Conservation (phyloP, 371 early-diverging fungal genomes). For the Encephalitozoon romaleae region DNA sequence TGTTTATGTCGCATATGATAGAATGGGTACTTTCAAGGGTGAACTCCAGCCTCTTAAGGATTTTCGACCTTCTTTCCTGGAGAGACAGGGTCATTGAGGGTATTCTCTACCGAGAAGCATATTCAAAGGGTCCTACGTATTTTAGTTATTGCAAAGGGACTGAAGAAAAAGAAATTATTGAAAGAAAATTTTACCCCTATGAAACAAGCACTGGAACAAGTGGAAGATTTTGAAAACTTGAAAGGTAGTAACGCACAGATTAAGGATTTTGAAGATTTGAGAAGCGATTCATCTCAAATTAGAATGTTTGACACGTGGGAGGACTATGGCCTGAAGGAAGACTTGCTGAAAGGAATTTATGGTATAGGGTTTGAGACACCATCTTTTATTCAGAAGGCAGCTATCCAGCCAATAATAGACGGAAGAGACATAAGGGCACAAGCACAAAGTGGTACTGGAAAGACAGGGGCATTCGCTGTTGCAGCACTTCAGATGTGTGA, state of each 20-base stretch:
- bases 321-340: slow-evolving; percentile 83
- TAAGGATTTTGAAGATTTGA: slow-evolving; percentile 41
- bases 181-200: slow-evolving; percentile 7
- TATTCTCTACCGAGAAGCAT: not conserved
- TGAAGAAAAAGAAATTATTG: slow-evolving; percentile 2
- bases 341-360: slow-evolving; percentile 90
- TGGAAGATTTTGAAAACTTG: not conserved
- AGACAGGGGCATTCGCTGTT: slow-evolving; percentile 98
- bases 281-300: not conserved
- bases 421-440: slow-evolving; percentile 69
- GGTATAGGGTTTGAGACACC: slow-evolving; percentile 93
- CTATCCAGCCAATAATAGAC: slow-evolving; percentile 85
- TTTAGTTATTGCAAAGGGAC: not conserved
- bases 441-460: slow-evolving; percentile 82
- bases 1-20: slow-evolving; percentile 30
- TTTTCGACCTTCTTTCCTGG: slow-evolving; percentile 24
- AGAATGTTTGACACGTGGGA: slow-evolving; percentile 70
- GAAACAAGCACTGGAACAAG: not conserved
- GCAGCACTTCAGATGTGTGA: slow-evolving; percentile 83
- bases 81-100: not conserved
- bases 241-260: not conserved
- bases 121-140: not conserved
- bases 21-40: slow-evolving; percentile 14
- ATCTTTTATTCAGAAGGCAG: slow-evolving; percentile 93
- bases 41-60: slow-evolving; percentile 25